Percentiles rank a stretch among this genome's conserved stretches.
phyloP scores from a whole-genome alignment of 192 early-diverging fungal genomes.

The Coemansia interrupta region DNA sequence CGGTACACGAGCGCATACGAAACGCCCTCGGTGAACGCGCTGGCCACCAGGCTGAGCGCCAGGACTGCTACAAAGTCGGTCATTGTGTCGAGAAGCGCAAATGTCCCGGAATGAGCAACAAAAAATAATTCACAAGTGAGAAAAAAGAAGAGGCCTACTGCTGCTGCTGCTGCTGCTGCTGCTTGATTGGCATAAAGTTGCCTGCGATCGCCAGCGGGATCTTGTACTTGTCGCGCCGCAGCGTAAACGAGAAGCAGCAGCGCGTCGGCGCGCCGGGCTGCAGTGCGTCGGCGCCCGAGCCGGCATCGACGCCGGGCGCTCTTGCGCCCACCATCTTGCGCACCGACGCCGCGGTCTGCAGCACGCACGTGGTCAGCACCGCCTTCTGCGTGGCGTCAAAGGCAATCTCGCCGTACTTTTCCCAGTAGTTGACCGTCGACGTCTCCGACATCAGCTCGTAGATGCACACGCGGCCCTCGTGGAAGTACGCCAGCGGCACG shows the following conservation, averaged over 20 bases:
- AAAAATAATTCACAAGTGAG: not conserved
- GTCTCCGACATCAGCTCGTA: constrained; percentile 86
- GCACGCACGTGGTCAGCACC: constrained; percentile 86
- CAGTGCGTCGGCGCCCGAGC: constrained; percentile 22
- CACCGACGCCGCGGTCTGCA: constrained; percentile 52
- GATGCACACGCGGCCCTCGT: constrained; percentile 67
- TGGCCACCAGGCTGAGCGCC: constrained; percentile 35
- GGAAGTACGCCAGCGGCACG: constrained; percentile 76
- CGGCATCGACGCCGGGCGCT: constrained; percentile 9
- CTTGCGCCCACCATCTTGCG: constrained; percentile 28
- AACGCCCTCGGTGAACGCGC: constrained; percentile 35
- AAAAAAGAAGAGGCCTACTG: not conserved
- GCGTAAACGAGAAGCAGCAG: constrained; percentile 95
- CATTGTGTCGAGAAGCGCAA: constrained; percentile 12
- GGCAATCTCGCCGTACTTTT: constrained; percentile 97
- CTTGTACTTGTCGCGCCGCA: constrained; percentile 90
- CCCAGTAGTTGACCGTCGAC: constrained; percentile 96
- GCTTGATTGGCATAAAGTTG: constrained; percentile 63
- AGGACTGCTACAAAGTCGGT: constrained; percentile 28
- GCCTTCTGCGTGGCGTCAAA: constrained; percentile 97
- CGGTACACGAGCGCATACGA: constrained; percentile 46
- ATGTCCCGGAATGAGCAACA: not conserved
- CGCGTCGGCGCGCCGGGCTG: constrained; percentile 53
- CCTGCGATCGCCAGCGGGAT: constrained; percentile 76
- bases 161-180: not conserved